A percentile compares a stretch with the other conserved stretches of the same genome.
Conservation (phyloP, 176 grass and related monocot species). For the Raddia distichophylla region DNA sequence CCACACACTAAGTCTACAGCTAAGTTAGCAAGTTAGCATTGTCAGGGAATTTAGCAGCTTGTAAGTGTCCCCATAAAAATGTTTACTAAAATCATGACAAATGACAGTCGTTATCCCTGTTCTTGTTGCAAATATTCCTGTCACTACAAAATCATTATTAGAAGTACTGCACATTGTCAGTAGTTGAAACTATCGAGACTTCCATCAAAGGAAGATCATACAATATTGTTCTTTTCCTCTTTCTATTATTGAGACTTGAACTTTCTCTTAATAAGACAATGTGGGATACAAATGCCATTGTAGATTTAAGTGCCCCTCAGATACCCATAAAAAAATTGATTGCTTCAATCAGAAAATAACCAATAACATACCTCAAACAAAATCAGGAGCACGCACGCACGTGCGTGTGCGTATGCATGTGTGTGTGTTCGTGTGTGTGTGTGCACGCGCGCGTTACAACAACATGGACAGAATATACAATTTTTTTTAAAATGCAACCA, state of each 20-base stretch:
- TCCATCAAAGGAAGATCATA: background rate
- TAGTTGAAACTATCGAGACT: slow-evolving; percentile 22
- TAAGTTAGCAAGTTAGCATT: slow-evolving; percentile 5
- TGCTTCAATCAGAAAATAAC: background rate
- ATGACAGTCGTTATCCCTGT: background rate
- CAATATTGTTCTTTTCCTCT: background rate
- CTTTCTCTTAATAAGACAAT: background rate
- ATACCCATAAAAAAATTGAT: background rate
- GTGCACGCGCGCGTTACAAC: too few relatives aligned
- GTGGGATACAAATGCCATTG: background rate
- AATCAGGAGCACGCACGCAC: background rate
- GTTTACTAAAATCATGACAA: background rate
- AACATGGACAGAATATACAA: background rate
- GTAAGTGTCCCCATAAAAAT: slow-evolving; percentile 3
- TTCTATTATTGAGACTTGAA: background rate
- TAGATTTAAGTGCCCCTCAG: background rate
- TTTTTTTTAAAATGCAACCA: background rate
- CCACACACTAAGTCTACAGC: slow-evolving; percentile 15
- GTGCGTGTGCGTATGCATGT: too few relatives aligned
- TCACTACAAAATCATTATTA: background rate
- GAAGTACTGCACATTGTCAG: background rate
- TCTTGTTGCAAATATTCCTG: slow-evolving; percentile 10
- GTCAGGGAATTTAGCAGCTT: slow-evolving; percentile 1
- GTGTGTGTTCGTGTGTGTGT: too few relatives aligned
- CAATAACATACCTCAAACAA: background rate